Evolutionary conservation across 768 basidiomycete genomes (phyloP), one percentile per base, ranked within the genome.

Genomic region (Mycena capillaripes): DNA sequence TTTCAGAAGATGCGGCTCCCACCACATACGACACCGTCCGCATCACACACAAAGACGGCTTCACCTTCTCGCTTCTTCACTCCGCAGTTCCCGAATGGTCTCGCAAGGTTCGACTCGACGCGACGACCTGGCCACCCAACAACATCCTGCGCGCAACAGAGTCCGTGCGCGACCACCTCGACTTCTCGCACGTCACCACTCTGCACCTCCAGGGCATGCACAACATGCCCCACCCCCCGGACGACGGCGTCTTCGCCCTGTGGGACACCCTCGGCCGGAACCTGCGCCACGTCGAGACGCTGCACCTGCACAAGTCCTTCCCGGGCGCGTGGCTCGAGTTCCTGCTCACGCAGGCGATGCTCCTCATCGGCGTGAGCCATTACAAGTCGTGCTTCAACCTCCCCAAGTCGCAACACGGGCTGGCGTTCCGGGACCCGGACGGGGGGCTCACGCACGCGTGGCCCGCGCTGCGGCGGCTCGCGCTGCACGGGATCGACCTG

Each of bases 271-370:
- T 69, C 50, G 70, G 74, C 55, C 70, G 70, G 25, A 16, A 19
- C 32, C n/a, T 69, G 17, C 40, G 4, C 10, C 30, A n/a, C 17
- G 25, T 75, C 11, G 32, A 30, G 29, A 71, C 66, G 7, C n/a
- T 75, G 58, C 74, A 71, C 52, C 40, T 75, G 30, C 58, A 61
- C 53, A 30, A 34, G 16, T n/a, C 56, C 5, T 66, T 74, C 30
- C 74, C 66, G 29, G 32, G n/a, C 32, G 19, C 38, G 21, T 42
- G 27, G 55, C 52, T 71, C 62, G 70, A 75, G 34, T 71, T 75
- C 53, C 32, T 69, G n/a, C 74, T 75, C 52, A 56, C 70, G 44
- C 70, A 75, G 56, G 74, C 74, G 56, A 68, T 75, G 66, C 70
- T 75, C 50, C 48, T 69, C 65, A 11, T 75, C 57, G 62, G 62